These are phyloP conservation scores for Cyclotella kingstonii DNA, from an alignment of 108 stramenopile species.

Conservation along the genomic window DNA sequence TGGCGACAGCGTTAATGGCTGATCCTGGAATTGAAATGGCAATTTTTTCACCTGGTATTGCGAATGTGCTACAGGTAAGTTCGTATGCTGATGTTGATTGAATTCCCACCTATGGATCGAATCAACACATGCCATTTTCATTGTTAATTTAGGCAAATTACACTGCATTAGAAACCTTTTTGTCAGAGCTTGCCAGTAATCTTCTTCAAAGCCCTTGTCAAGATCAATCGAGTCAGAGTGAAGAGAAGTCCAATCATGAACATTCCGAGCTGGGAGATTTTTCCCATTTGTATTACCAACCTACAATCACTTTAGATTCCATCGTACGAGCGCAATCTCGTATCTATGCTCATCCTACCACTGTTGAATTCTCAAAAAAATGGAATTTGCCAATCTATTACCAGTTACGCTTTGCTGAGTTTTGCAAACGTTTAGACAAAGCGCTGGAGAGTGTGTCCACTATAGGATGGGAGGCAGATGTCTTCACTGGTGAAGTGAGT, in stretches of 20 bases:
- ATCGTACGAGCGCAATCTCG: slow-evolving; percentile 70
- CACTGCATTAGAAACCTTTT: slow-evolving; percentile 69
- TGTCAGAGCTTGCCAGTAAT: slow-evolving; percentile 60
- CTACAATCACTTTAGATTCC: slow-evolving; percentile 35
- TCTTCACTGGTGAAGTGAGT: slow-evolving; percentile 59
- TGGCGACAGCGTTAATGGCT: slow-evolving; percentile 84
- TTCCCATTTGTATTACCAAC: slow-evolving; percentile 56
- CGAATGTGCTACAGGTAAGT: slow-evolving; percentile 67
- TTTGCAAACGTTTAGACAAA: slow-evolving; percentile 71
- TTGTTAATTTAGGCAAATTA: slow-evolving; percentile 54
- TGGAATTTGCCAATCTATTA: slow-evolving; percentile 93
- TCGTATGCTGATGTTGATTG: not conserved
- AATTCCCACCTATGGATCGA: not conserved
- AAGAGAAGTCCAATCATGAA: slow-evolving; percentile 12
- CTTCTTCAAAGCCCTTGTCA: slow-evolving; percentile 34
- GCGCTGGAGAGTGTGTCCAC: slow-evolving; percentile 57
- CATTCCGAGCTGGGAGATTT: slow-evolving; percentile 23
- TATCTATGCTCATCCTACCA: slow-evolving; percentile 73
- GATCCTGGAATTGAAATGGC: slow-evolving; percentile 87
- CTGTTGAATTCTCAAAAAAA: slow-evolving; percentile 78
- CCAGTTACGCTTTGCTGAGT: slow-evolving; percentile 84
- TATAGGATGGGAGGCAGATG: slow-evolving; percentile 78
- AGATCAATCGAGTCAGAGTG: not conserved
- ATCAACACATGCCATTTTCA: not conserved
- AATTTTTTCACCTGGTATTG: slow-evolving; percentile 90